Conservation (phyloP, 768 basidiomycete species). For the Mycena metata region DNA sequence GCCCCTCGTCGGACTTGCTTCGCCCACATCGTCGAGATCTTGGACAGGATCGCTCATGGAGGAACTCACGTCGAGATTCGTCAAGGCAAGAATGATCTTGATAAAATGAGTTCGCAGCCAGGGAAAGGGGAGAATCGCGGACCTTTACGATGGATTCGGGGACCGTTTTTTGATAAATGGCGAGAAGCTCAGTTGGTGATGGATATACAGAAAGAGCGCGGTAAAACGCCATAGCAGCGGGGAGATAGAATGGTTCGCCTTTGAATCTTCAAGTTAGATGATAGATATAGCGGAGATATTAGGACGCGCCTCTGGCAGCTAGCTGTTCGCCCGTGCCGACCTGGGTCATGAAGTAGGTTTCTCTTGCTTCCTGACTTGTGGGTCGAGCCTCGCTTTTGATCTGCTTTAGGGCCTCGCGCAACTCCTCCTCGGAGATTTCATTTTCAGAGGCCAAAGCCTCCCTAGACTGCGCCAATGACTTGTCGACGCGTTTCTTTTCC, state of each 20-base stretch:
- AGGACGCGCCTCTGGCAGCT: slow-evolving; percentile 74
- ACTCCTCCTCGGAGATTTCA: slow-evolving; percentile 62
- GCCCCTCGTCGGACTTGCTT: slow-evolving; percentile 69
- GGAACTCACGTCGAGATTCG: slow-evolving; percentile 89
- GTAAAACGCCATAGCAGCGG: slow-evolving; percentile 92
- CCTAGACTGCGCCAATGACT: slow-evolving; percentile 69
- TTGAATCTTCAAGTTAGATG: slow-evolving; percentile 21
- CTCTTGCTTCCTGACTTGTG: slow-evolving; percentile 78
- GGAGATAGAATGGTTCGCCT: slow-evolving; percentile 86
- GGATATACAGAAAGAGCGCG: slow-evolving; percentile 96
- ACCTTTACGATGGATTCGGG: slow-evolving; percentile 87
- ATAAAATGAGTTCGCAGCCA: not conserved
- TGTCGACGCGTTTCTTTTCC: slow-evolving; percentile 91
- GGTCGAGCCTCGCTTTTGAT: slow-evolving; percentile 81
- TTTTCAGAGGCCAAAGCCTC: slow-evolving; percentile 51
- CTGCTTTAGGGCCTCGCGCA: slow-evolving; percentile 74
- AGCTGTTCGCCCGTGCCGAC: slow-evolving; percentile 91
- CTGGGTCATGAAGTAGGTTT: slow-evolving; percentile 92
- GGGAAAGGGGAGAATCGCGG: slow-evolving; percentile 32
- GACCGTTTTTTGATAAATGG: slow-evolving; percentile 94
- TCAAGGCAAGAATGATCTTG: slow-evolving; percentile 85
- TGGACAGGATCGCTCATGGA: no score
- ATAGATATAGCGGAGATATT: not conserved
- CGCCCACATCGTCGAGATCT: slow-evolving; percentile 63
- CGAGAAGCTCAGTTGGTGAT: slow-evolving; percentile 91